Evolutionary conservation across 805 yeast genomes (phyloP), one percentile per base, ranked within the genome.

Genomic region (Nakazawaea sp.): DNA sequence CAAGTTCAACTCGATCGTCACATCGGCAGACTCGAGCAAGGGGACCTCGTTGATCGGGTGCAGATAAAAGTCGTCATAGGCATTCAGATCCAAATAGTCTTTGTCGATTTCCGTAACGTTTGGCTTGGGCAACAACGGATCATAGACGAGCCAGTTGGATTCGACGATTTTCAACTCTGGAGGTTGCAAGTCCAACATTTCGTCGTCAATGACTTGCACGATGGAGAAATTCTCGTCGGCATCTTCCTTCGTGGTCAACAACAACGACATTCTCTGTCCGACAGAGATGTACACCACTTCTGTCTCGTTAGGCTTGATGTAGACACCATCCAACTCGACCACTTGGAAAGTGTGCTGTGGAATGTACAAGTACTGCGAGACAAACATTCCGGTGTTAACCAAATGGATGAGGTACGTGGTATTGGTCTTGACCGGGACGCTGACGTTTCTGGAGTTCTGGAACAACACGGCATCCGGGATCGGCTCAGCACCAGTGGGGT

Each of bases 401-500:
- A 83, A 64, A 48, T 88, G 68, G 32, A 81, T 48, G 35, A 80
- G 59, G 54, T 83, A 81, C 0, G 84, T 81, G 40, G 71, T 77
- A 27, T 71, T 70, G 5, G 78, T 72, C 37, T 71, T 67, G 36
- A 83, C 79, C 19, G 55, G 35, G 53, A 82, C 62, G 1, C 80
- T 66, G 4, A 60, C 70, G 45, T 77, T 76, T 36, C 69, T 65
- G 5, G 84, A 64, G 45, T 83, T 85, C 53, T 82, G 81, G 51
- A 81, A 71, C 28, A 83, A 59, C 15, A 74, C 42, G 49, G 74
- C 76, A 44, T 78, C 78, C 2, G 90, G 90, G 35, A 82, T 68
- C 12, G 94, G 94, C 52, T 83, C 94, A 13, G 84, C 87, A 28
- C 94, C 94, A 2, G 89, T 82, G 16, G 94, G 94, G 47, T 83